Conservation (phyloP, 305 asterid genomes). For the Fraxinus sp. region DNA sequence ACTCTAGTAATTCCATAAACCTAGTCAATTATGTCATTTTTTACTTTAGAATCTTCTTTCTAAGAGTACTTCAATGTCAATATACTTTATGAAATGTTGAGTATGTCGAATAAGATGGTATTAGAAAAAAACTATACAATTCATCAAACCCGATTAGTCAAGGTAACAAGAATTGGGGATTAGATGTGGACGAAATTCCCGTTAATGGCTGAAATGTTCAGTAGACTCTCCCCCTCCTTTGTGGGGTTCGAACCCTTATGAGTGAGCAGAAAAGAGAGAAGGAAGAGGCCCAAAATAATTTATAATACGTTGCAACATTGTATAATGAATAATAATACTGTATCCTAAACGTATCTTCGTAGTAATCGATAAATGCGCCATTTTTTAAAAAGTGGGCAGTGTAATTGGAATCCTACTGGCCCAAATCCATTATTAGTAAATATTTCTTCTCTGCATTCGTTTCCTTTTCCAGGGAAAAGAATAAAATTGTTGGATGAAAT, state of each 20-base stretch:
- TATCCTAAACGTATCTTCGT: neutral
- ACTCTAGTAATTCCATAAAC: neutral
- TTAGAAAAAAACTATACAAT: neutral
- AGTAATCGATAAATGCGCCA: neutral
- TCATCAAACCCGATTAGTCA: neutral
- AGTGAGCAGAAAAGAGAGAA: neutral
- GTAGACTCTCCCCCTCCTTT: neutral
- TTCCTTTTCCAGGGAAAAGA: neutral
- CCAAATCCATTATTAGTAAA: neutral
- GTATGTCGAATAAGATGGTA: neutral
- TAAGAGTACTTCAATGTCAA: neutral
- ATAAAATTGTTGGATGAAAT: neutral
- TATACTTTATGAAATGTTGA: neutral
- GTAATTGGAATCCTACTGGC: neutral
- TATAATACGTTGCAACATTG: neutral
- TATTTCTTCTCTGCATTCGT: neutral
- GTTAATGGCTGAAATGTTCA: neutral
- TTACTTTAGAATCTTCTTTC: neutral
- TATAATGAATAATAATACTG: neutral
- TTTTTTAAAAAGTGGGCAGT: neutral
- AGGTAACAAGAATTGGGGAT: neutral
- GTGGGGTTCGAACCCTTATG: neutral
- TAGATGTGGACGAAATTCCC: neutral
- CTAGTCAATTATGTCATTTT: neutral
- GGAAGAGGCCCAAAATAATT: neutral